phyloP scores from a whole-genome alignment of 140 eudicot genomes.

The Bidens hawaiensis region DNA sequence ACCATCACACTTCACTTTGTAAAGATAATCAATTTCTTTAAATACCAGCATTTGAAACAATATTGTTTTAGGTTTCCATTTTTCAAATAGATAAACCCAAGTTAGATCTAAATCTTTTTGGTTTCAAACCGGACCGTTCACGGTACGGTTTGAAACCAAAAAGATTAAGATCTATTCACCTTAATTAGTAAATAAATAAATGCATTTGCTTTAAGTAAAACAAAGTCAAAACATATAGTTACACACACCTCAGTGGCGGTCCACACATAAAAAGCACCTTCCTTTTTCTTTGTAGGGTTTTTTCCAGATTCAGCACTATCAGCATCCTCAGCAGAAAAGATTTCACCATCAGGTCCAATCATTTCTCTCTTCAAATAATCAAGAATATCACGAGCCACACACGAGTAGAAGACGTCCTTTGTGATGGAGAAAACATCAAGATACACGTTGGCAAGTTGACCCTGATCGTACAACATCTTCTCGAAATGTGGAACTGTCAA shows the following conservation, averaged over 20 bases:
- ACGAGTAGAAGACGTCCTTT: slow-evolving; percentile 56
- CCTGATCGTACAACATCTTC: slow-evolving; percentile 96
- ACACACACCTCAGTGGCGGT: slow-evolving; percentile 53
- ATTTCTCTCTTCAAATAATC: slow-evolving; percentile 90
- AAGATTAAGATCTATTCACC: neutral
- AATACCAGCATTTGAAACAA: neutral
- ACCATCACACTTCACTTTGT: neutral
- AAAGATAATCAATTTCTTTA: neutral
- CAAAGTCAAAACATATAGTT: neutral
- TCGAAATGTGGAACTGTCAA: slow-evolving; percentile 97
- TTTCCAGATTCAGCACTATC: slow-evolving; percentile 86
- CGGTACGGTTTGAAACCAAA: neutral
- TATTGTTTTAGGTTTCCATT: neutral
- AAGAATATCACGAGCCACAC: slow-evolving; percentile 71
- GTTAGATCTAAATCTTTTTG: neutral
- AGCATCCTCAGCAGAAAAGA: slow-evolving; percentile 94
- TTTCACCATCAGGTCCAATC: slow-evolving; percentile 80
- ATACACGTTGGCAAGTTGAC: slow-evolving; percentile 75
- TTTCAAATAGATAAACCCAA: neutral
- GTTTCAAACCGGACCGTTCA: too few species aligned
- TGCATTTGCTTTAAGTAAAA: neutral
- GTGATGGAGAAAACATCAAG: slow-evolving; percentile 75
- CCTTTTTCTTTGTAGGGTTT: slow-evolving; percentile 62
- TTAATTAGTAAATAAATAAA: neutral
- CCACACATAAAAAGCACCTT: slow-evolving; percentile 96